These are phyloP conservation scores for Quercus aquifolioides DNA, from an alignment of 306 rosid genomes.

Conservation along the genomic window DNA sequence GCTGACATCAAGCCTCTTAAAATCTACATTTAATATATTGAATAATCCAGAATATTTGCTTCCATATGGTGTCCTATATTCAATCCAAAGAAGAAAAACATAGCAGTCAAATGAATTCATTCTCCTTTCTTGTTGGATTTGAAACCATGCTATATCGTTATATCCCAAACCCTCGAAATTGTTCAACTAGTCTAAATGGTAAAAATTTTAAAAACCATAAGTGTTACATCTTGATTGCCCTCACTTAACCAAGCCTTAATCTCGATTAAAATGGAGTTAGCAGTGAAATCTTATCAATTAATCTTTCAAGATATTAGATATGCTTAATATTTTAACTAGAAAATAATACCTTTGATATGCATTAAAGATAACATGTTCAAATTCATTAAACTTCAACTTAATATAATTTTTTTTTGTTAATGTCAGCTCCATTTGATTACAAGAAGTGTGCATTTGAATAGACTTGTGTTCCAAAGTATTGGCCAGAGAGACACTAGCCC, in stretches of 20 bases:
- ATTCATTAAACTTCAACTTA: neutral
- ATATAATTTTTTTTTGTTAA: neutral
- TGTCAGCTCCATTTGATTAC: conserved; percentile 65
- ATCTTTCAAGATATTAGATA: neutral
- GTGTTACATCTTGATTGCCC: too few species aligned
- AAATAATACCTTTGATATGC: neutral
- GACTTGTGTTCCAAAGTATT: conserved; percentile 52
- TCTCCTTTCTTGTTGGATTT: too few species aligned
- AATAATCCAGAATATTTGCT: neutral
- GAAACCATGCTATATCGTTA: too few species aligned
- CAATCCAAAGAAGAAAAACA: neutral
- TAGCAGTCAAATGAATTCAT: neutral
- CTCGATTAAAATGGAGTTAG: too few species aligned
- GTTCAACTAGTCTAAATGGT: too few species aligned
- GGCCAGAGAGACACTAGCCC: neutral
- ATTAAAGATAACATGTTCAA: neutral
- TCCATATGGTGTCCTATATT: too few species aligned
- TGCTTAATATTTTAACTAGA: neutral
- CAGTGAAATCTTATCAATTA: neutral
- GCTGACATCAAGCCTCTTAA: neutral
- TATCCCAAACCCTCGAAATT: too few species aligned
- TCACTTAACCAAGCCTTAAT: too few species aligned
- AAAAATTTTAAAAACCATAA: too few species aligned
- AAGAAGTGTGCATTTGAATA: conserved; percentile 73
- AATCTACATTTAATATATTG: neutral